Conservation (phyloP, 805 yeast species). For the Debaryomyces maramus region DNA sequence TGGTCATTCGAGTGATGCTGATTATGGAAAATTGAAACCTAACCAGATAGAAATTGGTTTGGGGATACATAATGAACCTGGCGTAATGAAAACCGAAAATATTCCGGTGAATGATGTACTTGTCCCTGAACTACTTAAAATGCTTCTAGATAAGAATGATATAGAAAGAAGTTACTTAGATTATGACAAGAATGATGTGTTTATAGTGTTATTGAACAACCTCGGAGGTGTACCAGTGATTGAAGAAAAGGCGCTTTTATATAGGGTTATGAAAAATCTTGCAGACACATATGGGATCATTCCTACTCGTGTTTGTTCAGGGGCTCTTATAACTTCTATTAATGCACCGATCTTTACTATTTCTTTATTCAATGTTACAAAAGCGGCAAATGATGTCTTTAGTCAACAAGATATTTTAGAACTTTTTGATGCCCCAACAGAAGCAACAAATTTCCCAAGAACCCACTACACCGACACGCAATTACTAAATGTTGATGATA, state of each 20-base stretch:
- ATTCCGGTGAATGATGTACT: conserved; percentile 34
- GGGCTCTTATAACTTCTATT: conserved; percentile 35
- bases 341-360: conserved; percentile 40
- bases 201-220: conserved; percentile 33
- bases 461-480: conserved; percentile 11
- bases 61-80: conserved; percentile 43
- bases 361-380: conserved; percentile 34
- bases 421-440: conserved; percentile 30
- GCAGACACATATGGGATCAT: conserved; percentile 23
- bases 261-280: conserved; percentile 22
- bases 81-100: conserved; percentile 27
- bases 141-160: conserved; percentile 25
- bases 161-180: conserved; percentile 30
- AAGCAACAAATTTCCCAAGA: conserved; percentile 32
- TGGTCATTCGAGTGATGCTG: conserved; percentile 25
- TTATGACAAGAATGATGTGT: conserved; percentile 25
- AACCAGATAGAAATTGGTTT: conserved; percentile 35
- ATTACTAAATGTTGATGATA: conserved; percentile 16
- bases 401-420: conserved; percentile 21
- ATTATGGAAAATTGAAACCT: conserved; percentile 23
- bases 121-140: conserved; percentile 22
- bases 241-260: conserved; percentile 29
- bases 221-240: conserved; percentile 38
- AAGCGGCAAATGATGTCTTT: conserved; percentile 21
- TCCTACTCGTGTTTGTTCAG: conserved; percentile 30